Evolutionary conservation across 306 rosid genomes (phyloP).

Genomic region (Astragalus glycyphyllos): DNA sequence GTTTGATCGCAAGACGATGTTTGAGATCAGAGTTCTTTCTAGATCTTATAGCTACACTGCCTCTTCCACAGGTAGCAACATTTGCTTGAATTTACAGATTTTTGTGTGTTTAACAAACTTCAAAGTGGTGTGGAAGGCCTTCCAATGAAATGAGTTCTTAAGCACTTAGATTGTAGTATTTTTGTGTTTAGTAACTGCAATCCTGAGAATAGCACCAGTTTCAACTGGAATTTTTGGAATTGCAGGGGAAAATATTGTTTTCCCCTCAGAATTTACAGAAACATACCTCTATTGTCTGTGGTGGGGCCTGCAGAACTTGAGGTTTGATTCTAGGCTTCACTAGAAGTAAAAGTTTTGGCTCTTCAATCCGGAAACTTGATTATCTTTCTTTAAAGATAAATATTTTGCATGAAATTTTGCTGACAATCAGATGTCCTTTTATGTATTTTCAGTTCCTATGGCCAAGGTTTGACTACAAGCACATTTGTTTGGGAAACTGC

Average conservation of each 20-base stretch:
- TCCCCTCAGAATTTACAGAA: constrained; percentile 59
- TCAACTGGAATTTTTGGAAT: constrained; percentile 73
- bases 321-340: constrained; percentile 58
- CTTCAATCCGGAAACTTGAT: no score
- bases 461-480: constrained; percentile 71
- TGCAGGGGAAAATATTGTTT: constrained; percentile 63
- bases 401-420: constrained; percentile 25
- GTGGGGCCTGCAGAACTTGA: constrained; percentile 98
- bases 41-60: constrained; percentile 79
- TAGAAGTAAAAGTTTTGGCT: no score
- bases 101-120: no score
- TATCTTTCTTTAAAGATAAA: background rate
- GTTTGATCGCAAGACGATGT: constrained; percentile 65
- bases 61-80: constrained; percentile 92
- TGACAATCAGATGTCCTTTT: constrained; percentile 27
- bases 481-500: constrained; percentile 79
- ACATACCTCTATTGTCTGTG: constrained; percentile 91
- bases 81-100: background rate
- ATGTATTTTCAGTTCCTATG: constrained; percentile 69
- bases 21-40: constrained; percentile 73
- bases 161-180: constrained; percentile 70
- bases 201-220: constrained; percentile 53
- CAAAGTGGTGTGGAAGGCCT: no score
- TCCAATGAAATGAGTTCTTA: constrained; percentile 58
- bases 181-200: constrained; percentile 70